Percentiles rank a stretch among this genome's conserved stretches.
Evolutionary conservation across 148 eudicot species (phyloP).

Genomic region (Chenopodium suecicum): DNA sequence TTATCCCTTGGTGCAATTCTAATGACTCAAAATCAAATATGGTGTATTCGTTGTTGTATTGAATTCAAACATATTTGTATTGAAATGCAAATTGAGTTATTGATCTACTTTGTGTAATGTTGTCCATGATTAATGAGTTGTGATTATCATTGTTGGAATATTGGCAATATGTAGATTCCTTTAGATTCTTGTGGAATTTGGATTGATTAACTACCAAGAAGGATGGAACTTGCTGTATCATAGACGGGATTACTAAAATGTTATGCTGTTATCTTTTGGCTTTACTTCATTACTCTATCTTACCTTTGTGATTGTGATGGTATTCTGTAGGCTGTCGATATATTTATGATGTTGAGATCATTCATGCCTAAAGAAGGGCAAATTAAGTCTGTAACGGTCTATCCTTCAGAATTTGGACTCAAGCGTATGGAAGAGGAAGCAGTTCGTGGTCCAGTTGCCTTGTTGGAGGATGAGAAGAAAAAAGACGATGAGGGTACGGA

Average conservation of each 20-base stretch:
- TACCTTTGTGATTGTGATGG: not conserved
- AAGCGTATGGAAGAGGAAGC: constrained; percentile 97
- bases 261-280: not conserved
- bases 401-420: constrained; percentile 97
- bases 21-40: not conserved
- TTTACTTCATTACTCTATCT: not conserved
- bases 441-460: constrained; percentile 75
- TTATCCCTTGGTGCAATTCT: not conserved
- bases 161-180: not conserved
- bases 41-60: not conserved
- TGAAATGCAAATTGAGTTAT: not conserved
- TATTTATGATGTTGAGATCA: constrained; percentile 71
- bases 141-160: not conserved
- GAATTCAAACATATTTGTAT: not conserved
- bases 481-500: constrained; percentile 34
- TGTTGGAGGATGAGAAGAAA: constrained; percentile 61
- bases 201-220: not conserved
- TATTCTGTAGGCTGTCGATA: constrained; percentile 69
- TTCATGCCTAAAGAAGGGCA: constrained; percentile 78
- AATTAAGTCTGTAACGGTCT: constrained; percentile 75
- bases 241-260: not conserved
- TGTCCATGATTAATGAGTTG: too few species aligned
- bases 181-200: not conserved
- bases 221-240: not conserved
- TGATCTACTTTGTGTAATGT: not conserved